Percentiles rank a stretch among this genome's conserved stretches.
Conservation (phyloP, 495 filamentous ascomycete species). For the Hyphodiscus hymeniophilus region DNA sequence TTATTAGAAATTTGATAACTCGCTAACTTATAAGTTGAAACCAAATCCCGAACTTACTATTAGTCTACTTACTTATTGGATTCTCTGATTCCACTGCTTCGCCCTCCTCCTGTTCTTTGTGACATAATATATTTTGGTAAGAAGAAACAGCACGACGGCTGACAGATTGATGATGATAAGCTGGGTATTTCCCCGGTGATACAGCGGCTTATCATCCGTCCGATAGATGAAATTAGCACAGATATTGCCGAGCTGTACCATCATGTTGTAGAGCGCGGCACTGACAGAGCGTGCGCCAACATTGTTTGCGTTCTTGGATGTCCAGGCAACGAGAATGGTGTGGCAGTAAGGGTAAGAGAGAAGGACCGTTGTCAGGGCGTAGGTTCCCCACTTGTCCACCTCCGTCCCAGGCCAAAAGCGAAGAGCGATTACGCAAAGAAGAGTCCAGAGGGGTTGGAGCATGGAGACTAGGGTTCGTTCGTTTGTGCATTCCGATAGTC, state of each 20-base stretch:
- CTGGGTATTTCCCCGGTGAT: slow-evolving; percentile 33
- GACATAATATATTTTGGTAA: slow-evolving; percentile 37
- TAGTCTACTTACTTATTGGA: too few relatives aligned
- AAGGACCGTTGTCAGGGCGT: slow-evolving; percentile 44
- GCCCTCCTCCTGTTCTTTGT: slow-evolving; percentile 34
- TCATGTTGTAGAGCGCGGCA: slow-evolving; percentile 47
- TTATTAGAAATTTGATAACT: too few relatives aligned
- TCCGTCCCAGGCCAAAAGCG: slow-evolving; percentile 29
- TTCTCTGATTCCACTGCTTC: too few relatives aligned
- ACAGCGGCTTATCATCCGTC: slow-evolving; percentile 40
- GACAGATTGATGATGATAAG: slow-evolving; percentile 21
- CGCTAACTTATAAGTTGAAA: too few relatives aligned
- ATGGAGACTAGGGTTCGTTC: slow-evolving; percentile 43
- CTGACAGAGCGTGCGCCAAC: slow-evolving; percentile 17
- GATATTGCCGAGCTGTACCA: slow-evolving; percentile 48
- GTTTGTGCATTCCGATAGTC: slow-evolving; percentile 48
- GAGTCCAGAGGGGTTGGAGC: slow-evolving; percentile 46
- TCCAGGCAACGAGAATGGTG: slow-evolving; percentile 38
- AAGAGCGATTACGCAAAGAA: slow-evolving; percentile 48
- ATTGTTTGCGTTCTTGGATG: slow-evolving; percentile 43
- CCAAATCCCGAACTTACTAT: too few relatives aligned
- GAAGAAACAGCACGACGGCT: slow-evolving; percentile 22
- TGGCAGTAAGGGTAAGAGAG: slow-evolving; percentile 41
- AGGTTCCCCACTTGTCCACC: slow-evolving; percentile 43
- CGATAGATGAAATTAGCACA: slow-evolving; percentile 47